Evolutionary conservation across 148 eudicot species (phyloP), one percentile per base, ranked within the genome.

Genomic region (Oxyria digyna): DNA sequence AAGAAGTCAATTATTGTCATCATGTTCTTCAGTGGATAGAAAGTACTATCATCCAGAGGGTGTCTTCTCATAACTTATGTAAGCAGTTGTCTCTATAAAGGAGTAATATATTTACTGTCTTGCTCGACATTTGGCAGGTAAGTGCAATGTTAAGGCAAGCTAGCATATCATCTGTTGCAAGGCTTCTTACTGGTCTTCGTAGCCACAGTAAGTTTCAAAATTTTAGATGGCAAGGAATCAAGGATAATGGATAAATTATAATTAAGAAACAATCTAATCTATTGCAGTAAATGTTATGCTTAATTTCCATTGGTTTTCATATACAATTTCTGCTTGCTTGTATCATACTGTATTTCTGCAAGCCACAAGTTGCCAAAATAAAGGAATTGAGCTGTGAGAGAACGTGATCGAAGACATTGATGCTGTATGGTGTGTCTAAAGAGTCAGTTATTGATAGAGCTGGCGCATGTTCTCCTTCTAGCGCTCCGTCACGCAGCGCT

Each of bases 381-480:
- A n/a, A n/a, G n/a, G n/a, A n/a, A n/a, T n/a, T n/a, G 26, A 92
- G 83, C 62, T 89, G 94, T 50, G 89, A 76, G 69, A 92, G 77
- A 38, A 92, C 68, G 78, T 87, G 80, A 68, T 84, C 79, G 80
- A 92, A 92, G 68, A 92, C 83, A 26, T 78, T 68, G 50, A 77
- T 71, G 15, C 88, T 86, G 5, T 83, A 76, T 33, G 96, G 91
- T n/a, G 83, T 69, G 67, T 69, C 62, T 21, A 83, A 69, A 1
- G 91, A 80, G 48, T 87, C 96, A 68, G 81, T 87, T 50, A 92
- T 81, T 1, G 91, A 78, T 49, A 92, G 76, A 8, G 98, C 85
- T 2, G 91, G 87, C 0, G 98, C 94, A 46, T 81, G 91, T 41
- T 93, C 98, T 18, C 98, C 98, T 12, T 86, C 92, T 4, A 83